Conservation (phyloP, 176 grass and related monocot genomes). For the Rhynchospora breviuscula region DNA sequence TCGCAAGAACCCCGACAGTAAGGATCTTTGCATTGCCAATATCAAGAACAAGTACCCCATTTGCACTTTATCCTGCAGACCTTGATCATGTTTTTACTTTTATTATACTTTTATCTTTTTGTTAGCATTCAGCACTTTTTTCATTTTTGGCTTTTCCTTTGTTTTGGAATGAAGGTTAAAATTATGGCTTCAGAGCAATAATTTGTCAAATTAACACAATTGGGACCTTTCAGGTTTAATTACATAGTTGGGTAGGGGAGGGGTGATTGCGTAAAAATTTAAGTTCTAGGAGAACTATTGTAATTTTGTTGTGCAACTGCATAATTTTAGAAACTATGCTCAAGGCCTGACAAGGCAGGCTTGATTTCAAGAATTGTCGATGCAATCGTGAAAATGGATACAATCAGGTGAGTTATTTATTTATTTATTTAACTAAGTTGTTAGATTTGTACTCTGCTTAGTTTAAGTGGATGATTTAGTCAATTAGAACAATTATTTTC, state of each 20-base stretch:
- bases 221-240: not conserved
- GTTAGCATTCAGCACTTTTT: not conserved
- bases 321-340: too few relatives aligned
- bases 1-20: slow-evolving; percentile 36
- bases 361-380: too few relatives aligned
- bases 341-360: too few relatives aligned
- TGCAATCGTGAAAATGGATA: too few relatives aligned
- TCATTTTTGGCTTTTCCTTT: not conserved
- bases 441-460: too few relatives aligned
- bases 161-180: not conserved
- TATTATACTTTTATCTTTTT: not conserved
- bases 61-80: slow-evolving; percentile 73
- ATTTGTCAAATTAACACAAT: not conserved
- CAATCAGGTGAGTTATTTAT: too few relatives aligned
- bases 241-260: not conserved
- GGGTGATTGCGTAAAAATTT: not conserved
- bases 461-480: too few relatives aligned
- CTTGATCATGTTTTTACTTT: slow-evolving; percentile 47
- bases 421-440: too few relatives aligned
- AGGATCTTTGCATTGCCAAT: slow-evolving; percentile 67
- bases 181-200: not conserved
- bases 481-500: too few relatives aligned
- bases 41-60: slow-evolving; percentile 73
- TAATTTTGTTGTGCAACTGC: too few relatives aligned
- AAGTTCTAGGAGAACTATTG: not conserved